Evolutionary conservation across 108 stramenopile species (phyloP).

Genomic region (Stephanodiscus minutulus): DNA sequence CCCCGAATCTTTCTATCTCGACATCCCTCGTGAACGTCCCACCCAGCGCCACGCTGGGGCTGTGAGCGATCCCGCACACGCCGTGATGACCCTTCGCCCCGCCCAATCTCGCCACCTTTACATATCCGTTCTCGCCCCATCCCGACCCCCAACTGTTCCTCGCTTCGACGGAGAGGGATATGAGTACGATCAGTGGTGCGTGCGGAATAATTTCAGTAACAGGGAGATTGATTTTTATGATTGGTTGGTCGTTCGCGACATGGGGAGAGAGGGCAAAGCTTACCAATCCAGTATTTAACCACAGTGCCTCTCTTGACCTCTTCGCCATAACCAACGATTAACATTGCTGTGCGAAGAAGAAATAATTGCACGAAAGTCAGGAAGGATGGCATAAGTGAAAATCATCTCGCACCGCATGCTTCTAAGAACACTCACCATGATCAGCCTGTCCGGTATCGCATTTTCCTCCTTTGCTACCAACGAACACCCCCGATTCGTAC

Average conservation of each 20-base stretch:
- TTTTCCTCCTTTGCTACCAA: slow-evolving; percentile 24
- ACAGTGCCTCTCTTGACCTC: slow-evolving; percentile 32
- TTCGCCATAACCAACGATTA: slow-evolving; percentile 65
- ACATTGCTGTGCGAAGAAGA: slow-evolving; percentile 45
- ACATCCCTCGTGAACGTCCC: slow-evolving; percentile 45
- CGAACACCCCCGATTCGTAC: slow-evolving; percentile 71
- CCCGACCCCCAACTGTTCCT: slow-evolving; percentile 68
- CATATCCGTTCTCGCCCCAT: slow-evolving; percentile 81
- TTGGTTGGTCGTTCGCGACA: neutral
- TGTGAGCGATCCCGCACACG: slow-evolving; percentile 75
- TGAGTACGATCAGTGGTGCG: neutral
- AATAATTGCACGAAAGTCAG: slow-evolving; percentile 3
- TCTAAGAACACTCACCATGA: slow-evolving; percentile 41
- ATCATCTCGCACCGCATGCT: neutral
- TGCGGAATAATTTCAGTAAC: neutral
- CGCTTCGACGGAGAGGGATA: slow-evolving; percentile 13
- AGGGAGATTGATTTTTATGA: slow-evolving; percentile 5
- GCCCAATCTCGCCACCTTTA: slow-evolving; percentile 59
- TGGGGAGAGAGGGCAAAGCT: neutral
- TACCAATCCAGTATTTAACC: slow-evolving; percentile 61
- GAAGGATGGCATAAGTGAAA: neutral
- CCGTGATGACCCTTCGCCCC: slow-evolving; percentile 58
- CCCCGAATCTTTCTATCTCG: slow-evolving; percentile 10
- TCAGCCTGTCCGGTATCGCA: slow-evolving; percentile 64
- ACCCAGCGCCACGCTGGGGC: slow-evolving; percentile 74